These are phyloP conservation scores for Hypoxylon subgilvum DNA, from an alignment of 495 filamentous ascomycete species.

Conservation along the genomic window DNA sequence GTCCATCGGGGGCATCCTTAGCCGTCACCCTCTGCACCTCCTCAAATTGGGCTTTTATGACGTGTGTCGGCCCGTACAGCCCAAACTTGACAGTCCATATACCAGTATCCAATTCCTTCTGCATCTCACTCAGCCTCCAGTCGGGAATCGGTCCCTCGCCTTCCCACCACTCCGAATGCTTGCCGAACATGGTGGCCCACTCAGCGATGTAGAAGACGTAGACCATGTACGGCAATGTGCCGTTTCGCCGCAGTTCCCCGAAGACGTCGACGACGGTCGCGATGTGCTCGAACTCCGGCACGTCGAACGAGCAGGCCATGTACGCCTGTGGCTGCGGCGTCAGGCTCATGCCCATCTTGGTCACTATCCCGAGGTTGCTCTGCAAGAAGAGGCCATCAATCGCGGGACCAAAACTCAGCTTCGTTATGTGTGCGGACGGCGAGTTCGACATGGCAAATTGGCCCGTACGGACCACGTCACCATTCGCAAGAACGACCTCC, in stretches of 20 bases:
- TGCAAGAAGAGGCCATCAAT: conserved; percentile 59
- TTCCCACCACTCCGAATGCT: conserved; percentile 53
- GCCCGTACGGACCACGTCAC: conserved; percentile 56
- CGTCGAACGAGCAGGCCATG: conserved; percentile 57
- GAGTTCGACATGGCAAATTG: conserved; percentile 55
- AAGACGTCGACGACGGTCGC: conserved; percentile 50
- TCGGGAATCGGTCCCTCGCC: conserved; percentile 54
- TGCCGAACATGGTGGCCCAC: conserved; percentile 54
- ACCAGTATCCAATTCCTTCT: conserved; percentile 49
- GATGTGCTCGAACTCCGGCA: conserved; percentile 55
- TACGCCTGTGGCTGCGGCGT: conserved; percentile 56
- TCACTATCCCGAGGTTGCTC: conserved; percentile 57
- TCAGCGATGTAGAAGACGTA: conserved; percentile 56
- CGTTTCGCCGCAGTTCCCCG: conserved; percentile 47
- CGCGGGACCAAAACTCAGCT: conserved; percentile 54
- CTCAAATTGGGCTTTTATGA: conserved; percentile 55
- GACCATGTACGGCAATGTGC: conserved; percentile 47
- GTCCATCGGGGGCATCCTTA: conserved; percentile 45
- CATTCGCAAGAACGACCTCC: conserved; percentile 58
- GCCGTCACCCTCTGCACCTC: conserved; percentile 48
- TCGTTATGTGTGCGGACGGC: conserved; percentile 52
- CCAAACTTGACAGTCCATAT: conserved; percentile 57
- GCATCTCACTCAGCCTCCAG: conserved; percentile 51
- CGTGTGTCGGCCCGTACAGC: conserved; percentile 50
- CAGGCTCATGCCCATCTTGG: conserved; percentile 56